A percentile compares a stretch with the other conserved stretches of the same genome.
These are phyloP conservation scores for Triticum monococcum DNA, from an alignment of 176 grass and related monocot species.

Conservation along the genomic window DNA sequence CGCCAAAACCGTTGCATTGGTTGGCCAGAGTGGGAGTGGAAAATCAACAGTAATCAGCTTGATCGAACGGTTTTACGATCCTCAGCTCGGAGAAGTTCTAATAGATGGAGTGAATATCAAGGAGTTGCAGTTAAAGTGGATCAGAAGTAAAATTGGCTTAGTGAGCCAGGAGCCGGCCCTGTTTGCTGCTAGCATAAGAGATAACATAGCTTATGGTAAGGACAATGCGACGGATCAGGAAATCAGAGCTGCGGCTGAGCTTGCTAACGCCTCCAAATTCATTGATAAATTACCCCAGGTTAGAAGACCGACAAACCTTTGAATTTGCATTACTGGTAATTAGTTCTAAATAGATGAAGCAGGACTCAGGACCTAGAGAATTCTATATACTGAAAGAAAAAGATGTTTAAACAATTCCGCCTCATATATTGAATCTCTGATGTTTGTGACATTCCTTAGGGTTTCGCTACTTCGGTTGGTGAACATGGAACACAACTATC, in stretches of 20 bases:
- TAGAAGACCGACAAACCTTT: not conserved
- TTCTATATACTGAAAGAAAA: not conserved
- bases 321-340: not conserved
- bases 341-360: not conserved
- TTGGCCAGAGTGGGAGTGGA: slow-evolving; percentile 87
- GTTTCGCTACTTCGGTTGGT: slow-evolving; percentile 66
- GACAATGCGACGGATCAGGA: slow-evolving; percentile 54
- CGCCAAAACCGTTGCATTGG: slow-evolving; percentile 64
- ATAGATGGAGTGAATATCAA: slow-evolving; percentile 71
- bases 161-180: slow-evolving; percentile 81
- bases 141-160: slow-evolving; percentile 84
- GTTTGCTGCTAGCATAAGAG: slow-evolving; percentile 71
- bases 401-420: not conserved
- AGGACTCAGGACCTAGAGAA: not conserved
- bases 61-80: slow-evolving; percentile 83
- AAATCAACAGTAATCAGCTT: slow-evolving; percentile 81
- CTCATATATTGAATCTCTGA: not conserved
- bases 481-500: slow-evolving; percentile 83
- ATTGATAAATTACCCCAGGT: slow-evolving; percentile 94
- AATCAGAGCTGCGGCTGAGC: slow-evolving; percentile 62
- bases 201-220: slow-evolving; percentile 85
- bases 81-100: slow-evolving; percentile 65
- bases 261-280: slow-evolving; percentile 83
- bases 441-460: slow-evolving; percentile 43
- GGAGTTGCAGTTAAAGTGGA: slow-evolving; percentile 72